Percentiles rank a stretch among this genome's conserved stretches.
Conservation (phyloP, 371 early-diverging fungal species). For the Smittium culicis region DNA sequence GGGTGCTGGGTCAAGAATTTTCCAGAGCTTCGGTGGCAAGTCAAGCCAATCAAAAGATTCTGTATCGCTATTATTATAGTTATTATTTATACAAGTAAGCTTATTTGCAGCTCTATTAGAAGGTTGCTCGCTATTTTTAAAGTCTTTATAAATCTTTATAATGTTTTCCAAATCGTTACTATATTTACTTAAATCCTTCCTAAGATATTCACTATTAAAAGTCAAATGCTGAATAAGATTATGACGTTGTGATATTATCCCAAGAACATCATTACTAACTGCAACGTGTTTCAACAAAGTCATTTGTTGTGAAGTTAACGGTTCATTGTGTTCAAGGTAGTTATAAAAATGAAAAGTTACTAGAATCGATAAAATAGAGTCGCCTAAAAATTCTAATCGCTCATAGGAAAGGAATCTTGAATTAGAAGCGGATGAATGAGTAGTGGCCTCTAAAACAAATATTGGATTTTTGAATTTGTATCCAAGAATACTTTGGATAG, state of each 20-base stretch:
- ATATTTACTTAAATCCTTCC: too few relatives aligned
- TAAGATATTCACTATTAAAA: too few relatives aligned
- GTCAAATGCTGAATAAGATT: too few relatives aligned
- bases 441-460: constrained; percentile 64
- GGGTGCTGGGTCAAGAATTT: constrained; percentile 51
- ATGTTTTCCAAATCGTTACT: background rate
- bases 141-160: background rate
- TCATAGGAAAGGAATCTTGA: constrained; percentile 58
- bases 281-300: constrained; percentile 58
- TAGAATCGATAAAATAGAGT: constrained; percentile 72
- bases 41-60: constrained; percentile 9
- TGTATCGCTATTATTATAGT: background rate
- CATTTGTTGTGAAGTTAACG: constrained; percentile 42
- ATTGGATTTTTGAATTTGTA: constrained; percentile 53
- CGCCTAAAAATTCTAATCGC: constrained; percentile 87
- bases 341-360: constrained; percentile 52
- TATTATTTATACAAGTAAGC: background rate
- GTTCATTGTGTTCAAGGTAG: constrained; percentile 44
- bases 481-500: constrained; percentile 41
- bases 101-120: background rate
- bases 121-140: background rate
- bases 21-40: constrained; percentile 49
- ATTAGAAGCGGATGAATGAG: constrained; percentile 60
- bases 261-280: constrained; percentile 73
- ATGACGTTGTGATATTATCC: constrained; percentile 39